Evolutionary conservation across 2,329 filamentous ascomycete genomes (phyloP).

Genomic region (Fusarium tuaranense): DNA sequence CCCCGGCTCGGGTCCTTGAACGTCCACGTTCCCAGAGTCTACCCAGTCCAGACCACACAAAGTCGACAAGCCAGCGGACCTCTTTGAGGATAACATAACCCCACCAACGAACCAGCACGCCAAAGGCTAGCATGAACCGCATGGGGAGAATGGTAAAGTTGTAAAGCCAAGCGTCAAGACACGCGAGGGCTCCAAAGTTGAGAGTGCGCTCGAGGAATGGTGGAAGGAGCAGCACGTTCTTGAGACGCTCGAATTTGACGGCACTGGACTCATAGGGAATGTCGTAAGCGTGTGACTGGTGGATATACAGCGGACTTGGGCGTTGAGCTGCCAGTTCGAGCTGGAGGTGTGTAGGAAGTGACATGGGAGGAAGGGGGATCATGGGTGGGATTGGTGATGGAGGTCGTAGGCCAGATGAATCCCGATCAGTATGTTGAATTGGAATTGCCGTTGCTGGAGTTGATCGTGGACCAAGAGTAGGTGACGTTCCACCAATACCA

Average conservation of each 20-base stretch:
- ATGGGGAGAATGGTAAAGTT: constrained; percentile 95
- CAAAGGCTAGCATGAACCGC: constrained; percentile 84
- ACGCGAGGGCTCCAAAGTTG: constrained; percentile 89
- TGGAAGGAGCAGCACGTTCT: constrained; percentile 88
- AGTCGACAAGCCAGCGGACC: constrained; percentile 75
- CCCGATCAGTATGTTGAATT: constrained; percentile 32
- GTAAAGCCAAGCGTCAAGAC: constrained; percentile 95
- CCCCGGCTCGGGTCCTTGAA: constrained; percentile 51
- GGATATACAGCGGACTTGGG: constrained; percentile 74
- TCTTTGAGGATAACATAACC: constrained; percentile 78
- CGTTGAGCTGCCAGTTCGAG: constrained; percentile 72
- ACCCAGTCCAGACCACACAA: constrained; percentile 83
- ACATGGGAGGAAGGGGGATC: constrained; percentile 75
- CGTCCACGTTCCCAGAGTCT: constrained; percentile 78
- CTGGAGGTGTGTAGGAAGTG: constrained; percentile 73
- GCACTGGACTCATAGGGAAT: constrained; percentile 90
- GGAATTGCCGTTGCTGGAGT: constrained; percentile 44
- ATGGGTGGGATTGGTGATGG: constrained; percentile 64
- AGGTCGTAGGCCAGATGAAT: constrained; percentile 45
- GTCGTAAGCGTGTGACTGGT: constrained; percentile 67
- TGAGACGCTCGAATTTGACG: constrained; percentile 89
- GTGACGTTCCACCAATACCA: constrained; percentile 36
- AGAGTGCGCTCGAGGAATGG: constrained; percentile 86
- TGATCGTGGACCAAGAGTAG: constrained; percentile 22
- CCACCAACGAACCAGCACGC: constrained; percentile 85